Conservation (phyloP, 164 flowering plant genomes). For the Piper betle region DNA sequence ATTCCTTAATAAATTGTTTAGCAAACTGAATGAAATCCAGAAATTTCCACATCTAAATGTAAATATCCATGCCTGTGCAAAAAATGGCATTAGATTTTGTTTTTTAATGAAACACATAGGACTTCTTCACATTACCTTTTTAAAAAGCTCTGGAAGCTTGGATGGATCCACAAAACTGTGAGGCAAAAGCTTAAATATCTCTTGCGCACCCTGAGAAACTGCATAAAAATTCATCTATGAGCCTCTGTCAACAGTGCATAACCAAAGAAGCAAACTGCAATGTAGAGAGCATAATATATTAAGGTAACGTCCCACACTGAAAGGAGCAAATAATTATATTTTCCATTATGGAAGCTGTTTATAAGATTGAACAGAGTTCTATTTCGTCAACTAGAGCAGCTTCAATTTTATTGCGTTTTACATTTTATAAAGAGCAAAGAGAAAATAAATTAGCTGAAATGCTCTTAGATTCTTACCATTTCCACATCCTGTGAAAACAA, state of each 20-base stretch:
- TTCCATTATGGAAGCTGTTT: no score
- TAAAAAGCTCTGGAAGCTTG: slow-evolving; percentile 60
- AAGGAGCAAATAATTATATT: no score
- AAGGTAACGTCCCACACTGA: no score
- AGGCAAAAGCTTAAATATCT: slow-evolving; percentile 95
- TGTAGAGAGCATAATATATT: no score
- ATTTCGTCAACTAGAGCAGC: background rate
- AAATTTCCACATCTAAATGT: no score
- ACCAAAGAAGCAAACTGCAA: background rate
- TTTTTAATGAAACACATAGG: background rate
- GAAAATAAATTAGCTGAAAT: background rate
- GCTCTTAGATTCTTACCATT: slow-evolving; percentile 43
- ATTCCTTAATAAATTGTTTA: no score
- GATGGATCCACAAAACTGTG: slow-evolving; percentile 79
- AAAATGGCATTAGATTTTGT: no score
- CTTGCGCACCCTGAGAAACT: slow-evolving; percentile 94
- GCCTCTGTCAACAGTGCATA: background rate
- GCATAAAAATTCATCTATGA: slow-evolving; percentile 9
- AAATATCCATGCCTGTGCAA: no score
- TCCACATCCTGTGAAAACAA: slow-evolving; percentile 90
- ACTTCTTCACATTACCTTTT: slow-evolving; percentile 19
- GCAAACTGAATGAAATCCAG: no score
- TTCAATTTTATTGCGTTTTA: background rate
- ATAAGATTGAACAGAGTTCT: background rate
- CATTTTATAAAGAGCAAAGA: no score